Conservation (phyloP, 2,329 filamentous ascomycete genomes). For the Xylariales sp. region DNA sequence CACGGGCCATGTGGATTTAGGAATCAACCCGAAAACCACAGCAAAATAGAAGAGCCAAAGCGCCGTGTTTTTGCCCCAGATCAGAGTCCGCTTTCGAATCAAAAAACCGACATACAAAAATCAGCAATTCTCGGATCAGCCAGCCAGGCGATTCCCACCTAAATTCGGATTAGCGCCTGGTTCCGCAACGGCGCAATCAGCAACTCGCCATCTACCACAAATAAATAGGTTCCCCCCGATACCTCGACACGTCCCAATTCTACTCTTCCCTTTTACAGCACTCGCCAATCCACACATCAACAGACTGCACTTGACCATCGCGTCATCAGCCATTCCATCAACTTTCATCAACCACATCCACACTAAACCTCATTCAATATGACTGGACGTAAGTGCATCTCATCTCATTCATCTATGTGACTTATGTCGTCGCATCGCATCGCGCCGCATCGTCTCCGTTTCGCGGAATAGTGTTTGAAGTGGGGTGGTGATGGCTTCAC, state of each 20-base stretch:
- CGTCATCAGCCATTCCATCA: conserved; percentile 26
- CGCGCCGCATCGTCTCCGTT: conserved; percentile 12
- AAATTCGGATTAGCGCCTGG: conserved; percentile 4
- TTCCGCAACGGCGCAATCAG: conserved; percentile 9
- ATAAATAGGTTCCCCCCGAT: conserved; percentile 17
- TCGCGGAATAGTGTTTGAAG: neutral
- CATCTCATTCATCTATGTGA: conserved; percentile 12
- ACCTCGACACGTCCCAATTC: conserved; percentile 13
- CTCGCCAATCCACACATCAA: conserved; percentile 6
- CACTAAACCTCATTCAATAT: conserved; percentile 45
- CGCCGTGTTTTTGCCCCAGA: conserved; percentile 3
- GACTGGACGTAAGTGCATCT: conserved; percentile 64
- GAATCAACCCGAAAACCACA: conserved; percentile 1
- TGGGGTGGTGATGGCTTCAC: conserved; percentile 18
- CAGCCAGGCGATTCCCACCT: conserved; percentile 3
- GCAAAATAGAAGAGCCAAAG: neutral
- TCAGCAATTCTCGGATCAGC: neutral
- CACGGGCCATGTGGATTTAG: conserved; percentile 8
- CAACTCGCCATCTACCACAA: conserved; percentile 12
- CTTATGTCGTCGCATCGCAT: conserved; percentile 13
- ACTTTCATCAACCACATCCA: conserved; percentile 16
- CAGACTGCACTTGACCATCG: conserved; percentile 16
- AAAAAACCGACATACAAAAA: neutral
- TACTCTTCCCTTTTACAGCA: conserved; percentile 16
- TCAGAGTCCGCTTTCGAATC: conserved; percentile 5